Percentiles rank a stretch among this genome's conserved stretches.
These are phyloP conservation scores for Syncephalastrum monosporum DNA, from an alignment of 371 early-diverging fungal genomes.

Conservation along the genomic window DNA sequence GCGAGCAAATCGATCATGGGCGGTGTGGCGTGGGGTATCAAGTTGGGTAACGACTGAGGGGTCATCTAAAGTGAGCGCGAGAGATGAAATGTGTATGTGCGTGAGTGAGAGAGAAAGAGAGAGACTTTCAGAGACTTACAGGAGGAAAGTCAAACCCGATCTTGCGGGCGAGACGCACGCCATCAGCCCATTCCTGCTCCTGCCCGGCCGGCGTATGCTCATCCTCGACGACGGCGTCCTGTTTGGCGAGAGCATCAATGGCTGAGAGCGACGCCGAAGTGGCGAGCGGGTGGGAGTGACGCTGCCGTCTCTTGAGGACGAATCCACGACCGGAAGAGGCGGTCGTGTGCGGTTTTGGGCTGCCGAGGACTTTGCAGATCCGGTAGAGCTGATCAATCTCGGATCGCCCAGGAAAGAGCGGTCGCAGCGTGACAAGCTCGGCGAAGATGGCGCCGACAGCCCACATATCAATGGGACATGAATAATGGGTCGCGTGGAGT, in stretches of 20 bases:
- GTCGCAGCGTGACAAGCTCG: conserved; percentile 82
- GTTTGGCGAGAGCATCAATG: conserved; percentile 7
- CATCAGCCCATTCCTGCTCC: conserved; percentile 67
- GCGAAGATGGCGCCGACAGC: conserved; percentile 94
- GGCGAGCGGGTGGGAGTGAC: neutral
- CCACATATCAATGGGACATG: conserved; percentile 99
- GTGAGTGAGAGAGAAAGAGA: too few species aligned
- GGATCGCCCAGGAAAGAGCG: conserved; percentile 92
- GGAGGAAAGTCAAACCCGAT: conserved; percentile 63
- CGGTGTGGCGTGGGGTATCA: conserved; percentile 22
- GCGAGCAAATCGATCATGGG: conserved; percentile 22
- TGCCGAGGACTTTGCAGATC: conserved; percentile 70
- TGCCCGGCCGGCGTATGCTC: conserved; percentile 45
- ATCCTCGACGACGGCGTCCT: conserved; percentile 5
- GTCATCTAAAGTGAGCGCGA: neutral
- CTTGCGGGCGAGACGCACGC: conserved; percentile 53
- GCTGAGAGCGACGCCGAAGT: conserved; percentile 7
- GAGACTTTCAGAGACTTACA: conserved; percentile 11
- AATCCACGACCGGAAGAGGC: conserved; percentile 20
- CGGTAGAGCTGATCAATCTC: conserved; percentile 90
- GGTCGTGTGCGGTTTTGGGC: conserved; percentile 35
- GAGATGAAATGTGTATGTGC: neutral
- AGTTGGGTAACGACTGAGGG: conserved; percentile 13
- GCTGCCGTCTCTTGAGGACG: conserved; percentile 35
- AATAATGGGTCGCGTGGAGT: conserved; percentile 82